Conservation (phyloP, 495 filamentous ascomycete genomes). For the Pyrenula aspistea region DNA sequence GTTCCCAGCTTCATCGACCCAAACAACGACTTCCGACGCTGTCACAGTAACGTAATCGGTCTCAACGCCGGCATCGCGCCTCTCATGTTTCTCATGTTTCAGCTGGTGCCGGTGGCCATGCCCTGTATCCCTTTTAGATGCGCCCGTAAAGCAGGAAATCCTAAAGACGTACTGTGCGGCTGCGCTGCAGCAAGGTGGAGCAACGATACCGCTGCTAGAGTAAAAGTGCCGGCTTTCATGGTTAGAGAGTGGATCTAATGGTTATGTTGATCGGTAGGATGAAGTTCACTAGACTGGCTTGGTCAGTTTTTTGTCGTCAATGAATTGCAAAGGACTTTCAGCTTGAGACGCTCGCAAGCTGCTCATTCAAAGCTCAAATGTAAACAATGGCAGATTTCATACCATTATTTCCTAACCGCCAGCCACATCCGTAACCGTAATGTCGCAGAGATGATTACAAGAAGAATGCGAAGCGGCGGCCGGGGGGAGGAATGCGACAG, state of each 20-base stretch:
- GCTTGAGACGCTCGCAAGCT: too few relatives aligned
- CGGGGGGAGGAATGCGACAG: neutral
- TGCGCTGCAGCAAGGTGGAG: slow-evolving; percentile 26
- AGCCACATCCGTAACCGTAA: neutral
- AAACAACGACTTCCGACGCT: slow-evolving; percentile 44
- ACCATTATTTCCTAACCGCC: neutral
- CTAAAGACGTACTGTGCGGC: slow-evolving; percentile 24
- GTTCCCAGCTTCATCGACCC: slow-evolving; percentile 50
- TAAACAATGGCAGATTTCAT: neutral
- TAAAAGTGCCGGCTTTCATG: slow-evolving; percentile 26
- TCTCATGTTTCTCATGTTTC: slow-evolving; percentile 7
- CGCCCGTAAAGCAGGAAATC: neutral
- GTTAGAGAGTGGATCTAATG: slow-evolving; percentile 7
- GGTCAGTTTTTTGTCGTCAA: too few relatives aligned
- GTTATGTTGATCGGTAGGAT: slow-evolving; percentile 1
- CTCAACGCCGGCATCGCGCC: slow-evolving; percentile 14
- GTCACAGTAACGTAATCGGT: slow-evolving; percentile 23
- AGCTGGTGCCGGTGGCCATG: neutral
- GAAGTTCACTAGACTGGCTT: too few relatives aligned
- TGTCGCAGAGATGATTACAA: neutral
- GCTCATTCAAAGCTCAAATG: neutral
- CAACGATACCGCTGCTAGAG: slow-evolving; percentile 14
- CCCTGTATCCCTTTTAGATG: neutral
- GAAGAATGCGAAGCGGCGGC: neutral
- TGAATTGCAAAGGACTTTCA: too few relatives aligned